Evolutionary conservation across 73 alveolate genomes (phyloP).

Genomic region (Tetrahymena elliotti): DNA sequence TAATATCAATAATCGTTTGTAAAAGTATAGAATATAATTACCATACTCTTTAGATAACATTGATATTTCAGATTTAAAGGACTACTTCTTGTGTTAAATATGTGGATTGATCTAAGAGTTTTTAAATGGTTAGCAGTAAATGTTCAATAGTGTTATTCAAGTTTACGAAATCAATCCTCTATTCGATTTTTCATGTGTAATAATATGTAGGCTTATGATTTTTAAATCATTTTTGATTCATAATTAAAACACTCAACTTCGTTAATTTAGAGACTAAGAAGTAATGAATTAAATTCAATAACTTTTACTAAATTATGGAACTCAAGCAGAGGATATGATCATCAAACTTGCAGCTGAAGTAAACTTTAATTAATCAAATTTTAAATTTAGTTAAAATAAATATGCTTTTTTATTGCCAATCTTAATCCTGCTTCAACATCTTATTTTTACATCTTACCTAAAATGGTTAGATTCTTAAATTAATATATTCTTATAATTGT

Average conservation of each 20-base stretch:
- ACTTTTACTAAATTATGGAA: neutral
- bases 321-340: neutral
- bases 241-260: neutral
- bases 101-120: neutral
- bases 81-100: neutral
- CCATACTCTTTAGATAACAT: neutral
- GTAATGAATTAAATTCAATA: neutral
- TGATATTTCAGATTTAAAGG: neutral
- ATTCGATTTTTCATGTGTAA: neutral
- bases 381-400: neutral
- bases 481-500: no score
- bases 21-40: neutral
- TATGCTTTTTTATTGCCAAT: no score
- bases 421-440: no score
- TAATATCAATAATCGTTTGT: neutral
- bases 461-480: no score
- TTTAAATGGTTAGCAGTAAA: neutral
- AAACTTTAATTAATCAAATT: neutral
- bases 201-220: neutral
- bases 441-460: no score
- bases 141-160: no score
- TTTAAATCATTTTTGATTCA: neutral
- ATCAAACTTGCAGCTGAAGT: neutral
- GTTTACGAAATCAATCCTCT: no score
- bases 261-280: neutral